Conservation (phyloP, 1,139 yeast species). For the Diutina catenulata region DNA sequence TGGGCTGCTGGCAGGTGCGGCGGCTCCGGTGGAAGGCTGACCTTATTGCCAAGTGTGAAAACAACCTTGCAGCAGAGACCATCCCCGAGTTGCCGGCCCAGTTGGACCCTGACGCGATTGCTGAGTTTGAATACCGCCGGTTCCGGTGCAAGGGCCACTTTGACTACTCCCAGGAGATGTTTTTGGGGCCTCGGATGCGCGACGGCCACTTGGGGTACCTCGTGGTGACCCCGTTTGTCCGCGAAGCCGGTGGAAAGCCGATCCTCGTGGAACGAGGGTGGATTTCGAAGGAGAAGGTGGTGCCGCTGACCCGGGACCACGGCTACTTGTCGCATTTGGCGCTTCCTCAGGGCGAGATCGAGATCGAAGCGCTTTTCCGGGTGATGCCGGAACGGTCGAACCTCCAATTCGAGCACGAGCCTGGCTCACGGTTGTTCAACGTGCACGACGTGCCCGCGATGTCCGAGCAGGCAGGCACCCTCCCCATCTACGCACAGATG, state of each 20-base stretch:
- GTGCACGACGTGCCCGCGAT: slow-evolving; percentile 74
- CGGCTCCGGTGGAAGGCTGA: slow-evolving; percentile 85
- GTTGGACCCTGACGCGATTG: slow-evolving; percentile 41
- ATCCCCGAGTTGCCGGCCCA: slow-evolving; percentile 52
- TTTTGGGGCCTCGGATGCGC: slow-evolving; percentile 79
- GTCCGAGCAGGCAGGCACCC: slow-evolving; percentile 56
- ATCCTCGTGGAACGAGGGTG: slow-evolving; percentile 86
- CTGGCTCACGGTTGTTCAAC: slow-evolving; percentile 48
- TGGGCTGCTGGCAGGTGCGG: slow-evolving; percentile 91
- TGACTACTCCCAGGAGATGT: slow-evolving; percentile 78
- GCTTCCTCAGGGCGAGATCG: slow-evolving; percentile 63
- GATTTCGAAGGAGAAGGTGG: slow-evolving; percentile 64
- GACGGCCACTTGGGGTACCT: slow-evolving; percentile 72
- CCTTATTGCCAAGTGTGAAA: slow-evolving; percentile 73
- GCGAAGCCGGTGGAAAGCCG: slow-evolving; percentile 61
- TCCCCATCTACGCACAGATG: slow-evolving; percentile 72
- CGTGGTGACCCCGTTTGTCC: slow-evolving; percentile 70
- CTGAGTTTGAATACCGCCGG: slow-evolving; percentile 70
- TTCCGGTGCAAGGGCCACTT: slow-evolving; percentile 67
- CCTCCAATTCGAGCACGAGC: slow-evolving; percentile 69
- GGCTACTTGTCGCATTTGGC: slow-evolving; percentile 51
- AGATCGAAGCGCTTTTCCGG: slow-evolving; percentile 62
- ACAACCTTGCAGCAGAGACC: slow-evolving; percentile 63
- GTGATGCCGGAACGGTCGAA: slow-evolving; percentile 58
- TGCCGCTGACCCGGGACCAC: slow-evolving; percentile 43